Conservation (phyloP, 768 basidiomycete genomes). For the Pulveroboletus ravenelii region DNA sequence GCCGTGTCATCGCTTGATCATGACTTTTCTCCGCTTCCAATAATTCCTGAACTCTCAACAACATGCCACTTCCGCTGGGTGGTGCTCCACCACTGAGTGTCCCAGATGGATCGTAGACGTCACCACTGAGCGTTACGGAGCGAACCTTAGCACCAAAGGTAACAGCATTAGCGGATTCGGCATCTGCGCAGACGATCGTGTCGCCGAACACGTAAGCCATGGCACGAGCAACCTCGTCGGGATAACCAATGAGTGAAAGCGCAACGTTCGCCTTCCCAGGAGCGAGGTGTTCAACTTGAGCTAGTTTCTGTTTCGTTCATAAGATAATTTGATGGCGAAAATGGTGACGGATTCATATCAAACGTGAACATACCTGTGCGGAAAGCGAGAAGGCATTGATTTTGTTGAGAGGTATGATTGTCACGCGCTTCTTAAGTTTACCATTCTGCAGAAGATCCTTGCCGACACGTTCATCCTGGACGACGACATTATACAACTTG, state of each 20-base stretch:
- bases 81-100: conserved; percentile 90
- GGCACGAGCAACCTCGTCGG: conserved; percentile 76
- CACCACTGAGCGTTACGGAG: conserved; percentile 91
- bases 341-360: not conserved
- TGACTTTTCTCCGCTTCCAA: conserved; percentile 61
- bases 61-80: conserved; percentile 65
- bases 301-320: conserved; percentile 58
- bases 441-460: conserved; percentile 78
- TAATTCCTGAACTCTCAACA: conserved; percentile 83
- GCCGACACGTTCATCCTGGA: conserved; percentile 86
- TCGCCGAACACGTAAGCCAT: conserved; percentile 94
- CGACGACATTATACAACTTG: conserved; percentile 89
- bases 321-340: not conserved
- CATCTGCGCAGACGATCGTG: conserved; percentile 86
- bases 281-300: conserved; percentile 64
- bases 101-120: conserved; percentile 94
- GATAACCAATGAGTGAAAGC: conserved; percentile 82
- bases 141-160: conserved; percentile 73
- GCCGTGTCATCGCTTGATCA: conserved; percentile 40
- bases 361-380: conserved; percentile 39
- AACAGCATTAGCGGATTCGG: conserved; percentile 79
- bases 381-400: conserved; percentile 61
- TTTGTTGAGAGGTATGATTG: conserved; percentile 91
- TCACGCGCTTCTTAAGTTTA: conserved; percentile 79
- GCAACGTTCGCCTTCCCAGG: conserved; percentile 81